Evolutionary conservation across 208 protist genomes (phyloP), one percentile per base, ranked within the genome.

Genomic region (Hexamita inflata): DNA sequence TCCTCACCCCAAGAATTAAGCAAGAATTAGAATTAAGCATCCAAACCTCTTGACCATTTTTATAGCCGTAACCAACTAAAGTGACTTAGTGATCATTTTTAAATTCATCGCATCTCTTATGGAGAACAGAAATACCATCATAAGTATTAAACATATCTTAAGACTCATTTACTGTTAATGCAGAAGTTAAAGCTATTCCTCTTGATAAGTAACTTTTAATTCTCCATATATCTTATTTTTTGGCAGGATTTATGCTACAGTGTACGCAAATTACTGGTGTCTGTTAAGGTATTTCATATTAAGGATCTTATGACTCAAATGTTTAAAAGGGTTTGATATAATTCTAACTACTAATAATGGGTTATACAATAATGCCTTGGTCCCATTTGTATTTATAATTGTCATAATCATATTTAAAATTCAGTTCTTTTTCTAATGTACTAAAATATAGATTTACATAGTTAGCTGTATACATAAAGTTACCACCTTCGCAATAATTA

Each of bases 1-100:
- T 70, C 2, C 15, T 13, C 35, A 38, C 64, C 64, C 64, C 64
- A 70, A 24, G 64, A 70, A 38, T 70, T 70, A n/a, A n/a, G n/a
- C n/a, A n/a, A n/a, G n/a, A n/a, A n/a, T n/a, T n/a, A n/a, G n/a
- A n/a, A 11, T 34, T n/a, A 49, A 70, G 19, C 11, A 70, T 24
- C 64, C 64, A 70, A 11, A 45, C 64, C 4, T 70, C 35, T 32
- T 32, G 2, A 30, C 64, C 64, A 15, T 49, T 70, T 11, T 24
- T 19, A 28, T 70, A 45, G 4, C 64, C 64, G n/a, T 70, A 70
- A n/a, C 64, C 64, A 32, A 49, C 35, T 9, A 70, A 49, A n/a
- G 35, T 49, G 7, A 70, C 64, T 70, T 70, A 34, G 42, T 70
- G 64, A 49, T 70, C 35, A 49, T 11, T 49, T 30, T n/a, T 57